Evolutionary conservation across 1,284 basidiomycete species (phyloP).

Genomic region (Boletus mariae): DNA sequence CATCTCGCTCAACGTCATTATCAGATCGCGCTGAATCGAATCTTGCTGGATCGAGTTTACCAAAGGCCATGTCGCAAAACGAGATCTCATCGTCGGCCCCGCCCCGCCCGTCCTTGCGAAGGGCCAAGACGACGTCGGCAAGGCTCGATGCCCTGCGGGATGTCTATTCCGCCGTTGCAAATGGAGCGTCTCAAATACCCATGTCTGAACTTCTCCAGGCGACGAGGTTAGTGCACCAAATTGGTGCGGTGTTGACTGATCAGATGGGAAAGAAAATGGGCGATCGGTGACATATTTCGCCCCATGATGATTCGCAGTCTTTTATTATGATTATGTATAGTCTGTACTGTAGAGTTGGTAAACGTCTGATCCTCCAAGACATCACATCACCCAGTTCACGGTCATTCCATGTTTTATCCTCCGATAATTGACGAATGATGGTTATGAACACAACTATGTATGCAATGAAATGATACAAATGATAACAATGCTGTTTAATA

Average conservation of each 20-base stretch:
- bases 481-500: slow-evolving; percentile 13
- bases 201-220: slow-evolving; percentile 38
- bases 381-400: neutral
- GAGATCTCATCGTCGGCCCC: slow-evolving; percentile 7
- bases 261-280: slow-evolving; percentile 34
- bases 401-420: neutral
- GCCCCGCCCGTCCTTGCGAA: slow-evolving; percentile 20
- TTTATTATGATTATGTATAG: neutral
- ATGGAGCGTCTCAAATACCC: slow-evolving; percentile 38
- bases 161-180: slow-evolving; percentile 33
- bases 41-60: neutral
- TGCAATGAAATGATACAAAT: slow-evolving; percentile 27
- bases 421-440: neutral
- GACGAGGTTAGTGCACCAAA: slow-evolving; percentile 34
- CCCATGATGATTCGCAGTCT: too few relatives aligned
- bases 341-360: neutral
- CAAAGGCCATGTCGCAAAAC: slow-evolving; percentile 9
- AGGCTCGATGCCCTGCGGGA: slow-evolving; percentile 35
- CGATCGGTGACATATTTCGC: neutral
- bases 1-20: neutral
- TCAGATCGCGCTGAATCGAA: slow-evolving; percentile 2
- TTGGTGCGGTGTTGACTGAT: slow-evolving; percentile 37
- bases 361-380: too few relatives aligned
- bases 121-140: slow-evolving; percentile 32
- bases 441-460: slow-evolving; percentile 21